A percentile compares a stretch with the other conserved stretches of the same genome.
phyloP scores from a whole-genome alignment of 345 rosid genomes.

The Conringia planisiliqua region DNA sequence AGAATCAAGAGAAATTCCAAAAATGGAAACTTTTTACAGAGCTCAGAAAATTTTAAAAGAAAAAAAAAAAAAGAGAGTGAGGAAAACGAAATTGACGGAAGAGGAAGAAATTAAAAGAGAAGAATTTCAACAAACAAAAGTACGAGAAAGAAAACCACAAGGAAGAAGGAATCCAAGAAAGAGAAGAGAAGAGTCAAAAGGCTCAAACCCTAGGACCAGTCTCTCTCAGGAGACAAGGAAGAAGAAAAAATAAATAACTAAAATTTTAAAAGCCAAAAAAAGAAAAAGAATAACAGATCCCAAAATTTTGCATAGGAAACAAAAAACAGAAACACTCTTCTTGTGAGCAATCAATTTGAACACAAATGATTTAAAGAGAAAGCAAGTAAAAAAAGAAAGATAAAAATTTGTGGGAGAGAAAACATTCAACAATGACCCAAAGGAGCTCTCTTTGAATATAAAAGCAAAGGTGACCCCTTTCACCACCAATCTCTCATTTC shows the following conservation, averaged over 20 bases:
- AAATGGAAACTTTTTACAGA: conserved; percentile 15
- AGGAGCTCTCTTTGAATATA: conserved; percentile 24
- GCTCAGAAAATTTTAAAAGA: conserved; percentile 6
- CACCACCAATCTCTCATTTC: conserved; percentile 32
- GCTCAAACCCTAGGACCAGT: conserved; percentile 57
- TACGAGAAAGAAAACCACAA: conserved; percentile 29
- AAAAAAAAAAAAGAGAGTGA: conserved; percentile 5
- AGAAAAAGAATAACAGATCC: conserved; percentile 44
- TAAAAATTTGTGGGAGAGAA: neutral
- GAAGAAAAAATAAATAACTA: neutral
- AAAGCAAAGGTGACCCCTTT: conserved; percentile 42
- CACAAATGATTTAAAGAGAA: neutral
- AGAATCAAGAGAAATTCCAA: conserved; percentile 26
- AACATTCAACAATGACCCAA: neutral
- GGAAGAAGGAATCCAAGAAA: conserved; percentile 43
- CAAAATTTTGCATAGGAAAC: no score
- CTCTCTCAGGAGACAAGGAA: conserved; percentile 19
- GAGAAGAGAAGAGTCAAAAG: conserved; percentile 37
- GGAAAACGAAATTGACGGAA: conserved; percentile 31
- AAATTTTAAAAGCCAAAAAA: neutral
- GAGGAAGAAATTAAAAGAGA: conserved; percentile 26
- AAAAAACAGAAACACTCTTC: neutral
- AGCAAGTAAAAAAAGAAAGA: neutral
- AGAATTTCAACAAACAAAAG: conserved; percentile 29
- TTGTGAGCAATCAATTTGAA: conserved; percentile 10